Conservation (phyloP, 495 filamentous ascomycete genomes). For the Penicillium chermesinum region DNA sequence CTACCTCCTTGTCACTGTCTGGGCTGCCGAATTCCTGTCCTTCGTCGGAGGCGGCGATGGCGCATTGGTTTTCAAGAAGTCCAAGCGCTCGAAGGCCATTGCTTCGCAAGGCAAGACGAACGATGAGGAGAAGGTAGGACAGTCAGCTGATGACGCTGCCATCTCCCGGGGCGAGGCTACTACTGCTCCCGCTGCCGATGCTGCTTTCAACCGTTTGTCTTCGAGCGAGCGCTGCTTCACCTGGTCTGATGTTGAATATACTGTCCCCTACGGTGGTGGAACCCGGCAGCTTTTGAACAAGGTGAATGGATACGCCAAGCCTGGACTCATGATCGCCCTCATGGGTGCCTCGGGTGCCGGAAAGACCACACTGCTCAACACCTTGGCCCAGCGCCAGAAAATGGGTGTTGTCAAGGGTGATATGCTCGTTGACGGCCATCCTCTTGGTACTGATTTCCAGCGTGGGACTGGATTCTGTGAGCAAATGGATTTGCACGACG, state of each 20-base stretch:
- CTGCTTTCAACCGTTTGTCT: conserved; percentile 49
- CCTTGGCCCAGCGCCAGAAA: conserved; percentile 69
- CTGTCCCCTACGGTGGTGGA: conserved; percentile 65
- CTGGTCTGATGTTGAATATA: conserved; percentile 68
- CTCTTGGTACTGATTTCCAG: conserved; percentile 66
- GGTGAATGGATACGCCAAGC: conserved; percentile 73
- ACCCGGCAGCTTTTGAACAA: conserved; percentile 65
- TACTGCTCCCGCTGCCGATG: conserved; percentile 32
- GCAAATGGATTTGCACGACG: conserved; percentile 80
- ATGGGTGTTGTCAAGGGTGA: conserved; percentile 66
- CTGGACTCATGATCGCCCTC: conserved; percentile 72
- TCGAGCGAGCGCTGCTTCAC: conserved; percentile 68
- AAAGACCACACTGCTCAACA: conserved; percentile 73
- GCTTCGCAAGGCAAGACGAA: conserved; percentile 38
- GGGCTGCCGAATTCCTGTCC: conserved; percentile 51
- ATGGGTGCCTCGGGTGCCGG: conserved; percentile 85
- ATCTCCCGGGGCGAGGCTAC: conserved; percentile 41
- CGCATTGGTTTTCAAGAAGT: conserved; percentile 64
- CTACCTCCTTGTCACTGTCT: conserved; percentile 63
- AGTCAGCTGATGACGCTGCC: conserved; percentile 31
- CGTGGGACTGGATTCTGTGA: conserved; percentile 79
- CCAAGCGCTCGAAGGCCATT: conserved; percentile 51
- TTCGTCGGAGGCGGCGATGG: conserved; percentile 51
- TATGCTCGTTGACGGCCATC: conserved; percentile 73
- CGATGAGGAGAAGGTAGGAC: conserved; percentile 44